Evolutionary conservation across 192 early-diverging fungal species (phyloP).

Genomic region (Pilaira anomala): DNA sequence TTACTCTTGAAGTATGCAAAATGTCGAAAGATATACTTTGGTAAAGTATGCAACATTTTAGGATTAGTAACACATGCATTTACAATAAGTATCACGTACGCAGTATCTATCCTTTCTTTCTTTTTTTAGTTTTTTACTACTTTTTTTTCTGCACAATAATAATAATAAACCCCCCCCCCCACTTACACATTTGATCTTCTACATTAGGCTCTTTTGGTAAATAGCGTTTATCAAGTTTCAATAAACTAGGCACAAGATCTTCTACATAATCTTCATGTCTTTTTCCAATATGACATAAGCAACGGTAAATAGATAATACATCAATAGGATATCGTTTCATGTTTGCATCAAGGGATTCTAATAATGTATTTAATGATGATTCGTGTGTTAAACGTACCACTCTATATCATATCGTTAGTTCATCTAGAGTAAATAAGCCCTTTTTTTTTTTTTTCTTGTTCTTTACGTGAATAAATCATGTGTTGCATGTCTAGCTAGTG

Average conservation of each 20-base stretch:
- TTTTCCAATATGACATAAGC: constrained; percentile 61
- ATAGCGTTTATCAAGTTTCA: constrained; percentile 64
- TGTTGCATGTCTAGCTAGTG: constrained; percentile 61
- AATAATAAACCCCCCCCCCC: no score
- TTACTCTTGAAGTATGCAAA: constrained; percentile 72
- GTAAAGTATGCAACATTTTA: constrained; percentile 54
- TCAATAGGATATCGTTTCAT: constrained; percentile 70
- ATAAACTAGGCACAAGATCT: constrained; percentile 50
- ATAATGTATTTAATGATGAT: constrained; percentile 47
- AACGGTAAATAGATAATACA: constrained; percentile 62
- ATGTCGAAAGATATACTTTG: constrained; percentile 72
- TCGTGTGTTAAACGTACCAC: constrained; percentile 42
- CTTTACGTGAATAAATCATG: constrained; percentile 74
- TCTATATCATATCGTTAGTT: no score
- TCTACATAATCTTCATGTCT: constrained; percentile 53
- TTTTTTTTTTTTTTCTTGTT: no score
- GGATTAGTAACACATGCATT: constrained; percentile 62
- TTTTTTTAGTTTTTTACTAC: neutral
- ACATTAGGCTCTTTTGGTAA: constrained; percentile 69
- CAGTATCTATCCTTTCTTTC: constrained; percentile 55
- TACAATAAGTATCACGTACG: constrained; percentile 71
- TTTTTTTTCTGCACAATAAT: neutral
- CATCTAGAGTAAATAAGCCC: neutral
- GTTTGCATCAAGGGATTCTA: constrained; percentile 59
- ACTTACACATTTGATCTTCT: constrained; percentile 61